Evolutionary conservation across 2,329 filamentous ascomycete genomes (phyloP).

Genomic region (Scopulariopsis brevicaulis): DNA sequence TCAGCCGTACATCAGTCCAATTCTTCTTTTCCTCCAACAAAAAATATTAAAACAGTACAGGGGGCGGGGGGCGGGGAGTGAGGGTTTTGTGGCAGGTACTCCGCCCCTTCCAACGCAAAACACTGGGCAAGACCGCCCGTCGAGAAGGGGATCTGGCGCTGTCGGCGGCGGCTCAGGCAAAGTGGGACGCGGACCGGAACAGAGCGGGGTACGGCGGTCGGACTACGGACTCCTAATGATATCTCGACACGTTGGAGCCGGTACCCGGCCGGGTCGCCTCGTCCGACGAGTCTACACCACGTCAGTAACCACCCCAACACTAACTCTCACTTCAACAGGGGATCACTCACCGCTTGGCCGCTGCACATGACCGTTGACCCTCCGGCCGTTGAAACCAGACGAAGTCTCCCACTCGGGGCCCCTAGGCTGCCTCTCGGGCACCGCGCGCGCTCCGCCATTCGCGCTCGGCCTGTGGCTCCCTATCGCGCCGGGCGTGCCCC

Average conservation of each 20-base stretch:
- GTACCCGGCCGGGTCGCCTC: constrained; percentile 25
- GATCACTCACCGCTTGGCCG: constrained; percentile 45
- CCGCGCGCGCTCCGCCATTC: constrained; percentile 28
- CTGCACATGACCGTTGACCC: constrained; percentile 49
- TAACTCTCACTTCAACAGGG: not conserved
- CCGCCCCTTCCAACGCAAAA: not conserved
- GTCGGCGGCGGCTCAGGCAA: not conserved
- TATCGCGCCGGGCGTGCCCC: constrained; percentile 48
- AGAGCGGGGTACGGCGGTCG: not conserved
- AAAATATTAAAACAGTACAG: not conserved
- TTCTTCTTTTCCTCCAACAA: not conserved
- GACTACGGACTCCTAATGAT: constrained; percentile 3
- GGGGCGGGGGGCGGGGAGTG: not conserved
- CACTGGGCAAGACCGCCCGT: not conserved
- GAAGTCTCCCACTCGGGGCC: constrained; percentile 50
- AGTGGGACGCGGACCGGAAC: not conserved
- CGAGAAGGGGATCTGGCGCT: too few relatives aligned
- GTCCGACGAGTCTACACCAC: constrained; percentile 26
- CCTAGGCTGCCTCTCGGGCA: constrained; percentile 51
- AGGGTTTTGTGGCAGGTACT: too few relatives aligned
- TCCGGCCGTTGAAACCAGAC: constrained; percentile 39
- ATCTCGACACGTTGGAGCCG: constrained; percentile 17
- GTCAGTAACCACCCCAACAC: constrained; percentile 10
- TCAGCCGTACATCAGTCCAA: not conserved
- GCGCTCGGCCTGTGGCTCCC: constrained; percentile 51